These are phyloP conservation scores for Dryas octopetala DNA, from an alignment of 306 rosid species.

Conservation along the genomic window DNA sequence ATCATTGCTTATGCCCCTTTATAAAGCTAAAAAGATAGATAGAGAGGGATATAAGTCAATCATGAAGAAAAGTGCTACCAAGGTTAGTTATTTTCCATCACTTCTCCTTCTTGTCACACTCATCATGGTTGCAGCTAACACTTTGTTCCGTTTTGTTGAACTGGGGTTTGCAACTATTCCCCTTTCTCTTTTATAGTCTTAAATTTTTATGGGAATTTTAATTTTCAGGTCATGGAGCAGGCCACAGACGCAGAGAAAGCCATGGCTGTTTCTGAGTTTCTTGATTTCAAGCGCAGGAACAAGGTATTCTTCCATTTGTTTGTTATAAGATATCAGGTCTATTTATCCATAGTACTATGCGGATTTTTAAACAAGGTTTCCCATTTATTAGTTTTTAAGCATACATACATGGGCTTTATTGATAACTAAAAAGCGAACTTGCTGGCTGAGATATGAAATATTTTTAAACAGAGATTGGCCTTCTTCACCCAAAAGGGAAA, in stretches of 20 bases:
- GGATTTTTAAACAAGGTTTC: background rate
- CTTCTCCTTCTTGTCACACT: constrained; percentile 21
- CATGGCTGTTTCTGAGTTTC: constrained; percentile 79
- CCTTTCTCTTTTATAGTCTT: constrained; percentile 12
- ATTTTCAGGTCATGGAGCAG: constrained; percentile 94
- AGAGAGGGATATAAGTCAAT: constrained; percentile 97
- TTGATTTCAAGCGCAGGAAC: constrained; percentile 92
- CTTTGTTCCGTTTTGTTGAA: constrained; percentile 19
- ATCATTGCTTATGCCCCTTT: constrained; percentile 95
- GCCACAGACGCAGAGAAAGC: constrained; percentile 92
- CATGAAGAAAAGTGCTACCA: constrained; percentile 98
- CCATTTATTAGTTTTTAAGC: no score
- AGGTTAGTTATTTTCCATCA: constrained; percentile 49
- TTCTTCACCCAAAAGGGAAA: background rate
- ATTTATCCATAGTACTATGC: constrained; percentile 1
- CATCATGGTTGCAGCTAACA: background rate
- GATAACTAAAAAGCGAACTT: constrained; percentile 4
- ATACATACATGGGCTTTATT: no score
- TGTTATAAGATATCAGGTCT: constrained; percentile 4
- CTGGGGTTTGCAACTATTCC: constrained; percentile 12
- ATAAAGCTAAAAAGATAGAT: constrained; percentile 91
- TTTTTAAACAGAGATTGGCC: background rate
- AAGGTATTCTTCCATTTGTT: constrained; percentile 55
- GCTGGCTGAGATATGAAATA: constrained; percentile 19
- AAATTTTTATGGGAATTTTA: constrained; percentile 19